Conservation (phyloP, 352 stramenopile genomes). For the Phytophthora sp. region DNA sequence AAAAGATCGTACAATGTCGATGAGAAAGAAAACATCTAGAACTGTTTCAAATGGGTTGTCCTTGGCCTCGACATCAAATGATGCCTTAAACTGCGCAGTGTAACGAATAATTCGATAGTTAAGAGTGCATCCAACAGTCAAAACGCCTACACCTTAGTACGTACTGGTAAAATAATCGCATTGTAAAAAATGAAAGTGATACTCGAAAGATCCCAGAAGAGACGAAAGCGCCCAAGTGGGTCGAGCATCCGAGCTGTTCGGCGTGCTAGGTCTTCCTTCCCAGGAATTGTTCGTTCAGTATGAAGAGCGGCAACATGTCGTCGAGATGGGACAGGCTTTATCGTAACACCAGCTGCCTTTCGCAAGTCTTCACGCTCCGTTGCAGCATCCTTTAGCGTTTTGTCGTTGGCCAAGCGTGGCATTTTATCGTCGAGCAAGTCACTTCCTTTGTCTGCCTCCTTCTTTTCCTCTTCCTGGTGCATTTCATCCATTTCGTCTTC, state of each 20-base stretch:
- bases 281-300: conserved; percentile 39
- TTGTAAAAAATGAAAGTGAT: conserved; percentile 84
- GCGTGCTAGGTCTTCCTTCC: conserved; percentile 30
- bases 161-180: conserved; percentile 67
- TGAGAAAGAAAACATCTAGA: conserved; percentile 65
- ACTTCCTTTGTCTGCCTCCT: conserved; percentile 13
- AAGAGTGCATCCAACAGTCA: too few relatives aligned
- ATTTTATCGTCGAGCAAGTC: not conserved
- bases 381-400: conserved; percentile 6
- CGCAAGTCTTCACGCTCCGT: conserved; percentile 21
- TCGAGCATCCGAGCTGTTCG: conserved; percentile 57
- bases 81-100: conserved; percentile 64
- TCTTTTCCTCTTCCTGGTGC: conserved; percentile 27
- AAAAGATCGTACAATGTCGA: conserved; percentile 60
- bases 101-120: too few relatives aligned
- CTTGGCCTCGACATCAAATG: conserved; percentile 44
- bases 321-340: conserved; percentile 14
- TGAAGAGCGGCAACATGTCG: conserved; percentile 32
- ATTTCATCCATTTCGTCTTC: conserved; percentile 39
- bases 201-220: conserved; percentile 71
- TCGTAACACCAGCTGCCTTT: conserved; percentile 25
- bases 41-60: conserved; percentile 55
- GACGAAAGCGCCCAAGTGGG: conserved; percentile 59
- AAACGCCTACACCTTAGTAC: too few relatives aligned
- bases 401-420: not conserved